Conservation (phyloP, 2,329 filamentous ascomycete species). For the Microcyclosporella mali region DNA sequence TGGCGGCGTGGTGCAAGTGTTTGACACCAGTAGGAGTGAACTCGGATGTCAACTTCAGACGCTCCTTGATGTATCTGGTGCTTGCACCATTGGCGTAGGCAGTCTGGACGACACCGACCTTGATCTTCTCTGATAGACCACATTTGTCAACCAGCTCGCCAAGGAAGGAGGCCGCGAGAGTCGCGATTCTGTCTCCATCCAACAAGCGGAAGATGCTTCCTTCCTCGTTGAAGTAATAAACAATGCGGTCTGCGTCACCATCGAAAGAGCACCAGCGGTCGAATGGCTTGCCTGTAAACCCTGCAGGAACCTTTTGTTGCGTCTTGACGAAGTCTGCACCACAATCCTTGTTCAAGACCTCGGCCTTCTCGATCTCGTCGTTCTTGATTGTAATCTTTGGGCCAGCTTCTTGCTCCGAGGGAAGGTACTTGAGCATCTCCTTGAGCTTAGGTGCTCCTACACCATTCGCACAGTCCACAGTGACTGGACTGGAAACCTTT, state of each 20-base stretch:
- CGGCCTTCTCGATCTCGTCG: slow-evolving; percentile 84
- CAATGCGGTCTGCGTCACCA: slow-evolving; percentile 88
- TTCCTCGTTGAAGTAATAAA: slow-evolving; percentile 87
- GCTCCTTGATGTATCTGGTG: slow-evolving; percentile 84
- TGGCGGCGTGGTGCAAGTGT: slow-evolving; percentile 93
- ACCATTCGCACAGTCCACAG: slow-evolving; percentile 93
- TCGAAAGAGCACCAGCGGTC: slow-evolving; percentile 86
- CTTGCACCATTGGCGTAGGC: slow-evolving; percentile 96
- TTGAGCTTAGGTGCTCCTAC: slow-evolving; percentile 87
- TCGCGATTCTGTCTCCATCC: slow-evolving; percentile 94
- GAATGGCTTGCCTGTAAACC: slow-evolving; percentile 67
- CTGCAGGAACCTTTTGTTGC: slow-evolving; percentile 81
- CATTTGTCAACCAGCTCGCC: slow-evolving; percentile 77
- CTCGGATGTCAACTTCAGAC: slow-evolving; percentile 79
- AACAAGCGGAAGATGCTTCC: slow-evolving; percentile 83
- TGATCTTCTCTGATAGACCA: slow-evolving; percentile 71
- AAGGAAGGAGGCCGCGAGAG: slow-evolving; percentile 87
- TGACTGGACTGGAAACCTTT: slow-evolving; percentile 66
- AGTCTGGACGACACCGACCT: slow-evolving; percentile 92
- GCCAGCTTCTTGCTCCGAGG: slow-evolving; percentile 54
- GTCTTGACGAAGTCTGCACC: slow-evolving; percentile 98
- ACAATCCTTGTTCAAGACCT: slow-evolving; percentile 81
- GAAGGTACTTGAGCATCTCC: slow-evolving; percentile 78
- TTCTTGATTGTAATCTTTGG: slow-evolving; percentile 84
- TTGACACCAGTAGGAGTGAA: slow-evolving; percentile 96